A percentile compares a stretch with the other conserved stretches of the same genome.
These are phyloP conservation scores for Phoma herbarum DNA, from an alignment of 2,329 filamentous ascomycete genomes.

Conservation along the genomic window DNA sequence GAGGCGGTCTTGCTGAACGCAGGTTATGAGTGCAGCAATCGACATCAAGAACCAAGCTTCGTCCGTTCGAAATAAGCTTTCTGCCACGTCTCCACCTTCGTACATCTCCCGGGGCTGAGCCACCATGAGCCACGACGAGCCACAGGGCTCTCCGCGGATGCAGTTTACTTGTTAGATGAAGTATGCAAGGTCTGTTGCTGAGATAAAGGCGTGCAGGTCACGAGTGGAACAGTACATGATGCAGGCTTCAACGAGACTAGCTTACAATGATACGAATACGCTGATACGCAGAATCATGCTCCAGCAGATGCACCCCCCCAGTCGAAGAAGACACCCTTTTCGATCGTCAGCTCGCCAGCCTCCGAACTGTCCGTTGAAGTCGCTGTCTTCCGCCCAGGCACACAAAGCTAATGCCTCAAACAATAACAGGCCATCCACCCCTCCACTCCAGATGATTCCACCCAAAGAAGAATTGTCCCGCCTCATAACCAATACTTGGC, in stretches of 20 bases:
- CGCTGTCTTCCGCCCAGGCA: too few species aligned
- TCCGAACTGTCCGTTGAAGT: neutral
- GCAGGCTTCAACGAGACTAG: neutral
- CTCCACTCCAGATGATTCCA: conserved; percentile 44
- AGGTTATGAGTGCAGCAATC: neutral
- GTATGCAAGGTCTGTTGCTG: too few species aligned
- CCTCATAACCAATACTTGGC: conserved; percentile 4
- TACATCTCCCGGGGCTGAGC: conserved; percentile 13
- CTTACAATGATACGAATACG: neutral
- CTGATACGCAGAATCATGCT: neutral
- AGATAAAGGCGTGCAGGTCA: neutral
- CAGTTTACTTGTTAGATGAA: neutral
- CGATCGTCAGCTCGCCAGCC: neutral
- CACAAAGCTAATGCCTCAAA: neutral
- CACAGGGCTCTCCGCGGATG: conserved; percentile 2
- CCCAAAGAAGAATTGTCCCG: conserved; percentile 38
- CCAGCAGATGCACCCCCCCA: too few species aligned
- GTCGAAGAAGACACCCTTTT: neutral
- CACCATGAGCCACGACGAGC: conserved; percentile 13
- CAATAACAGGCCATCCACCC: conserved; percentile 40
- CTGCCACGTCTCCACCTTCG: conserved; percentile 15
- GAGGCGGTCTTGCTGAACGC: neutral
- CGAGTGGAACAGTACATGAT: neutral
- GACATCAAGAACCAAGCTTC: conserved; percentile 12
- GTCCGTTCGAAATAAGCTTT: conserved; percentile 19